Conservation (phyloP, 179 eudicot genomes). For the Actinidia arguta region DNA sequence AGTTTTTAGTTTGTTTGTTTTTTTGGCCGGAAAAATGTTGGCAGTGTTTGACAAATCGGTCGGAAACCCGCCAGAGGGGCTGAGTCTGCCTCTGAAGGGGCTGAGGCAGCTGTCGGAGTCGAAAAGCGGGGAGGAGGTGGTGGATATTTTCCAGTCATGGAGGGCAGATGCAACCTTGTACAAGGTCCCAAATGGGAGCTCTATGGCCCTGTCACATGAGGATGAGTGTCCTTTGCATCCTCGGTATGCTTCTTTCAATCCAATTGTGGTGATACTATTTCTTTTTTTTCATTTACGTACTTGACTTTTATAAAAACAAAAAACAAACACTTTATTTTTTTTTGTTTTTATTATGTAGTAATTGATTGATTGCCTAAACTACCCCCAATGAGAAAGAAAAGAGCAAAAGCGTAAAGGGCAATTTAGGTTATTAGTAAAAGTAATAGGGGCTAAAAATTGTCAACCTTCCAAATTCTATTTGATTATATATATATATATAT, state of each 20-base stretch:
- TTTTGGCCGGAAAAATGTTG: slow-evolving; percentile 34
- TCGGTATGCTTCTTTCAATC: slow-evolving; percentile 22
- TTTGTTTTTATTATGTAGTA: no score
- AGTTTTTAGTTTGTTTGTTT: background rate
- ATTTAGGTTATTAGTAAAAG: no score
- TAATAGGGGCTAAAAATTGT: no score
- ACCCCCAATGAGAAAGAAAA: no score
- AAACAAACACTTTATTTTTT: no score
- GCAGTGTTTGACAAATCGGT: slow-evolving; percentile 35
- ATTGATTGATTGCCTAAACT: no score
- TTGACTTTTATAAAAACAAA: background rate
- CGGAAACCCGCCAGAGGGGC: slow-evolving; percentile 35
- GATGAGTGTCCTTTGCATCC: slow-evolving; percentile 34
- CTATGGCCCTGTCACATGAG: slow-evolving; percentile 40
- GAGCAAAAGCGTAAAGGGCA: no score
- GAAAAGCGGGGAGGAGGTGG: slow-evolving; percentile 31
- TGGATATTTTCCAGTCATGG: slow-evolving; percentile 30
- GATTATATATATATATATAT: no score
- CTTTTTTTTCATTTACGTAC: background rate
- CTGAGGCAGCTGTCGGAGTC: background rate
- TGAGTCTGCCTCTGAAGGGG: slow-evolving; percentile 29
- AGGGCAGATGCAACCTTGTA: slow-evolving; percentile 19
- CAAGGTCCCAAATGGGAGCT: slow-evolving; percentile 36
- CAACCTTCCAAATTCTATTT: no score
- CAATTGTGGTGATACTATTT: background rate